Percentiles rank a stretch among this genome's conserved stretches.
These are phyloP conservation scores for Fusarium haematococcum DNA, from an alignment of 2,329 filamentous ascomycete species.

Conservation along the genomic window DNA sequence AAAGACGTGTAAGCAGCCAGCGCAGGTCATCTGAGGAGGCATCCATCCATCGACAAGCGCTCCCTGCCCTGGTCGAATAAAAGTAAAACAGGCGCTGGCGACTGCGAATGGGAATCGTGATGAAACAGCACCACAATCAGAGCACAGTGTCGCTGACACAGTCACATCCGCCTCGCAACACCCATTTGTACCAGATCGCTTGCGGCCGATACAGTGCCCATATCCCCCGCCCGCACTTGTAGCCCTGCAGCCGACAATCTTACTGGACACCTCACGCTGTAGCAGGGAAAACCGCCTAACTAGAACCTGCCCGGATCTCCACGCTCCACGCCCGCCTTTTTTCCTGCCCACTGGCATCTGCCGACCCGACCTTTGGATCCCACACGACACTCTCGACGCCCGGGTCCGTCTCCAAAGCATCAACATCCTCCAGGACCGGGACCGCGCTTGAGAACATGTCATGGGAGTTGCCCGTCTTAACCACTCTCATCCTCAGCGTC, in stretches of 20 bases:
- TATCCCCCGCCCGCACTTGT: neutral
- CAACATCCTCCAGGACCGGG: conserved; percentile 38
- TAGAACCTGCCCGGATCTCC: conserved; percentile 17
- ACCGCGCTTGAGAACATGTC: conserved; percentile 56
- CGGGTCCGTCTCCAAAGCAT: conserved; percentile 39
- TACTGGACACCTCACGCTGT: conserved; percentile 10
- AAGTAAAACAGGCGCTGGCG: neutral
- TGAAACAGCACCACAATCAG: conserved; percentile 10
- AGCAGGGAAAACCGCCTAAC: conserved; percentile 16
- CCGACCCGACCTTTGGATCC: conserved; percentile 42
- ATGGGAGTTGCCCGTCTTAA: conserved; percentile 57
- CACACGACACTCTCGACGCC: conserved; percentile 36
- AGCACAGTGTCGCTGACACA: conserved; percentile 23
- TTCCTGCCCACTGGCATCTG: conserved; percentile 45
- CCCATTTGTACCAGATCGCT: neutral
- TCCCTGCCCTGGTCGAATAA: neutral
- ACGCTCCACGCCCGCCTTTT: conserved; percentile 41
- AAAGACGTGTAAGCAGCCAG: neutral
- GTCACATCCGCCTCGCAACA: conserved; percentile 6
- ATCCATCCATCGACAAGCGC: neutral
- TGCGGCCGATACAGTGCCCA: conserved; percentile 5
- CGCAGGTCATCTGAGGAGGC: neutral
- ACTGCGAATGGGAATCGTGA: conserved; percentile 8
- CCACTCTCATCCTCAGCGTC: conserved; percentile 54
- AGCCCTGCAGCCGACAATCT: neutral